These are phyloP conservation scores for Andrographis paniculata DNA, from an alignment of 305 asterid genomes.

Conservation along the genomic window DNA sequence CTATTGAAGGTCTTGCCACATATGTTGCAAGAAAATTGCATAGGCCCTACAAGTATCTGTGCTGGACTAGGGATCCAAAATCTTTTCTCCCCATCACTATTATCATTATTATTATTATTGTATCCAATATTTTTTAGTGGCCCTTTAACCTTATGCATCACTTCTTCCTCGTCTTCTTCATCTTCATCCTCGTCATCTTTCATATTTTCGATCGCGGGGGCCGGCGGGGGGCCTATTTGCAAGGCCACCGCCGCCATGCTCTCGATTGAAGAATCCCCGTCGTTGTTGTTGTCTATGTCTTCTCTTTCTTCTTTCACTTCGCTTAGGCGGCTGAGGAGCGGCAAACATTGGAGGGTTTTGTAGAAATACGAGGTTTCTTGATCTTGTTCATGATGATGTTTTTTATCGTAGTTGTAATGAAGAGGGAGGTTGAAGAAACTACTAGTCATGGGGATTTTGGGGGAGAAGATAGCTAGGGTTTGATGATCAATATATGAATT, in stretches of 20 bases:
- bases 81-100: constrained; percentile 31
- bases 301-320: not conserved
- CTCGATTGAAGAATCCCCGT: no score
- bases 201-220: no score
- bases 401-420: not conserved
- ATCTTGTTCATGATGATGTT: not conserved
- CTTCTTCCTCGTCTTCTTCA: constrained; percentile 21
- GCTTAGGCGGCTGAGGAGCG: constrained; percentile 1
- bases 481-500: not conserved
- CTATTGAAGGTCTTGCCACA: constrained; percentile 89
- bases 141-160: constrained; percentile 15
- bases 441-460: not conserved
- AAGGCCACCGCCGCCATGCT: not conserved
- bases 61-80: constrained; percentile 92
- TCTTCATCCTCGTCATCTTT: not conserved
- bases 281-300: not conserved
- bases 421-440: not conserved
- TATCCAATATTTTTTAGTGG: no score
- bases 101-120: no score
- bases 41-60: constrained; percentile 90
- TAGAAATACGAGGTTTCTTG: not conserved
- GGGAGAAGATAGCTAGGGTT: not conserved
- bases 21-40: constrained; percentile 82
- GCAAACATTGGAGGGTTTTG: not conserved
- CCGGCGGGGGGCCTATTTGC: no score